phyloP scores from a whole-genome alignment of 163 green algal genomes.

The Chlorella variabilis region DNA sequence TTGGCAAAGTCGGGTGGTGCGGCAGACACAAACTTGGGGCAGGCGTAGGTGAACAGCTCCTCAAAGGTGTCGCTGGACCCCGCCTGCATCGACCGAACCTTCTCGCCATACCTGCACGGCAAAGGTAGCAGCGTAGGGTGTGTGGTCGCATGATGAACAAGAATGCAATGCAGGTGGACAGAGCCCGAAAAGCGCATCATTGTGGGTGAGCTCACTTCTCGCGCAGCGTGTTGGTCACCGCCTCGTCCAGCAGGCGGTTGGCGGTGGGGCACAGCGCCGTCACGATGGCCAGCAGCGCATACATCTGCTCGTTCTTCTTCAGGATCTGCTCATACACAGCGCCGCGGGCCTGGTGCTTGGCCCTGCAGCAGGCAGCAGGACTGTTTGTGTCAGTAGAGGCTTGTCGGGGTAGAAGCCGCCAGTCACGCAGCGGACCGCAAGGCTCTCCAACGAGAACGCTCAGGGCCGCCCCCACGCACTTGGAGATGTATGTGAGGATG shows the following conservation, averaged over 20 bases:
- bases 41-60: constrained; percentile 95
- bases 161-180: not conserved
- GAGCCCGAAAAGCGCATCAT: not conserved
- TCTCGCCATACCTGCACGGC: constrained; percentile 76
- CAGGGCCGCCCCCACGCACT: not conserved
- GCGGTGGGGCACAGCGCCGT: constrained; percentile 82
- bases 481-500: constrained; percentile 88
- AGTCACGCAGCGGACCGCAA: too few relatives aligned
- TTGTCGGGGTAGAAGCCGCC: too few relatives aligned
- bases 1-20: constrained; percentile 71
- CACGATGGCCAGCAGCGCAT: constrained; percentile 89
- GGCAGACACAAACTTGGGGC: constrained; percentile 96
- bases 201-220: constrained; percentile 86
- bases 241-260: constrained; percentile 71
- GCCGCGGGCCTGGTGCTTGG: constrained; percentile 61
- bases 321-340: constrained; percentile 85
- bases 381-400: not conserved
- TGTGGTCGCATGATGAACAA: not conserved
- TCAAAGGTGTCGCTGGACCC: constrained; percentile 79
- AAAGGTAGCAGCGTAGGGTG: not conserved
- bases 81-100: constrained; percentile 71
- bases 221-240: constrained; percentile 76
- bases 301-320: constrained; percentile 99
- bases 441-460: not conserved
- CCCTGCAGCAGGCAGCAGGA: constrained; percentile 33